Percentiles rank a stretch among this genome's conserved stretches.
Evolutionary conservation across 2,329 filamentous ascomycete genomes (phyloP).

Genomic region (Orbilia blumenaviensis): DNA sequence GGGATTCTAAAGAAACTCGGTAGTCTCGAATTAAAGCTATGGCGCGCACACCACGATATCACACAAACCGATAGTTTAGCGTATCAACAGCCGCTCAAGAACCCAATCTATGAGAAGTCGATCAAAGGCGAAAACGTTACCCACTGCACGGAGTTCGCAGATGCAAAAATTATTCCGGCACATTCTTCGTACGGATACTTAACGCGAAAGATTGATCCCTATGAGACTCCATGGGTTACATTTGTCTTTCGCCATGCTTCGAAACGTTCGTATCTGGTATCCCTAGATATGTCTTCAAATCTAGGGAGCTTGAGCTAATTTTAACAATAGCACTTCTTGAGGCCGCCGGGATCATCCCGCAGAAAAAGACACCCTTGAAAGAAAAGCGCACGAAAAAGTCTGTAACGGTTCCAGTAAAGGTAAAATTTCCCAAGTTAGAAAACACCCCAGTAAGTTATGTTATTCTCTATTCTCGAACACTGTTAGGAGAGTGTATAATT

Average conservation of each 20-base stretch:
- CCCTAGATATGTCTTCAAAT: not conserved
- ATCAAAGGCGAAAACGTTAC: constrained; percentile 25
- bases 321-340: constrained; percentile 1
- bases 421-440: too few relatives aligned
- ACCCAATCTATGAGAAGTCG: constrained; percentile 18
- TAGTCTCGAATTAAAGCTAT: constrained; percentile 21
- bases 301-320: not conserved
- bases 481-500: too few relatives aligned
- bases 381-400: not conserved
- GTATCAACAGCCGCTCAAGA: constrained; percentile 2
- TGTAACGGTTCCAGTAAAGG: too few relatives aligned
- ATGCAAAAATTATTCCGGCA: not conserved
- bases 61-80: not conserved
- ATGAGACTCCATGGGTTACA: constrained; percentile 23
- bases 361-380: not conserved
- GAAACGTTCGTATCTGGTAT: not conserved
- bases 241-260: constrained; percentile 38
- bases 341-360: not conserved
- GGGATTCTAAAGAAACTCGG: constrained; percentile 13
- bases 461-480: too few relatives aligned
- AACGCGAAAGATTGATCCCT: constrained; percentile 27
- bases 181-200: constrained; percentile 23
- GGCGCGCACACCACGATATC: constrained; percentile 20
- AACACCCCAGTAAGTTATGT: too few relatives aligned
- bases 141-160: constrained; percentile 8